Base-by-base conservation (phyloP, 192 early-diverging fungal genomes). In the Dissophora ornata region DNA sequence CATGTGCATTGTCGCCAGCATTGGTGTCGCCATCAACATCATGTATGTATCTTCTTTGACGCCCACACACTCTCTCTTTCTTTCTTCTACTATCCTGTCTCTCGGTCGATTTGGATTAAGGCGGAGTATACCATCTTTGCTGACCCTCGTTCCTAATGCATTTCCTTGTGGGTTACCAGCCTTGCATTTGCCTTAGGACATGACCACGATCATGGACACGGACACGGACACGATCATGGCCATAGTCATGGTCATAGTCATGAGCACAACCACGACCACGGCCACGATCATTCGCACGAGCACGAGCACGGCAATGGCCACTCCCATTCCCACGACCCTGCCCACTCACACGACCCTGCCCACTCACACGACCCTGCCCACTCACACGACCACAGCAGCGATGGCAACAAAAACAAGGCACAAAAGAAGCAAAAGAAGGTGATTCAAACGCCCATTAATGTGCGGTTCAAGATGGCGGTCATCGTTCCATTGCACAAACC, bases 1-100 rank as follows among this genome's bases (percentile, higher is more conserved):
- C 38, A 94, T 94, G 92, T 85, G 90, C 38, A 41, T 80, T 38
- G 91, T 90, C 8, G 91, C 94, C 18, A 53, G 77, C 11, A 83
- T 91, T 40, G 94, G 94, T 29, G 91, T 95, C 18, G 65, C 55
- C 26, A 86, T 95, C 38, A 95, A 95, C 69, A 79, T 92, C 45
- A 83, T 91, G 71, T 85, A 93, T 62, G 90, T 1, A 34, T 45
- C 19, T 45, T 53, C 19, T 36, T 55, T 32, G 13, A 36, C 33
- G 5, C 30, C 47, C n/a, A n/a, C n/a, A n/a, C n/a, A n/a, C n/a
- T n/a, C n/a, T n/a, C n/a, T n/a, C n/a, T n/a, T n/a, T n/a, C n/a
- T n/a, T n/a, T n/a, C n/a, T n/a, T n/a, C n/a, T n/a, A n/a, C n/a
- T n/a, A n/a, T n/a, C n/a, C n/a, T n/a, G n/a, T n/a, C n/a, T n/a